Percentiles rank a stretch among this genome's conserved stretches.
These are phyloP conservation scores for Kondoa malvinella DNA, from an alignment of 768 basidiomycete species.

Conservation along the genomic window DNA sequence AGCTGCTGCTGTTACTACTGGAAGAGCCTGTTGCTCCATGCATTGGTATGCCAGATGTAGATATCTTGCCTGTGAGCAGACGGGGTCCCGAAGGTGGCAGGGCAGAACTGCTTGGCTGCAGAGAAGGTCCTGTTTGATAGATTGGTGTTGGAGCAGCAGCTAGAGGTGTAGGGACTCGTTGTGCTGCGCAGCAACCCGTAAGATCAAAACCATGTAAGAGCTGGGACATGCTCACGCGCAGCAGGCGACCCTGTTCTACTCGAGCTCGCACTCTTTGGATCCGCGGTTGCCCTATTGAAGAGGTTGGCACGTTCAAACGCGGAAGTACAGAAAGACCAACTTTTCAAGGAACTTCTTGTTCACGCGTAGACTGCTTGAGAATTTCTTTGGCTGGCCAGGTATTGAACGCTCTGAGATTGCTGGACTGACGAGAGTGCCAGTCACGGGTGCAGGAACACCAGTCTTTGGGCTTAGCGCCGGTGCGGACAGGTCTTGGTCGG, in stretches of 20 bases:
- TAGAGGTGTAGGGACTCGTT: neutral
- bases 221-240: neutral
- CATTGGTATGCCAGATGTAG: conserved; percentile 5
- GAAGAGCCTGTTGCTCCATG: conserved; percentile 8
- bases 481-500: too few relatives aligned
- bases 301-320: neutral
- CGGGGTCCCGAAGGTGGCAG: conserved; percentile 22
- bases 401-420: neutral
- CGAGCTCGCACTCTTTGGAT: neutral
- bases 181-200: neutral
- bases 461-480: too few relatives aligned
- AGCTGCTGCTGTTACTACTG: too few relatives aligned
- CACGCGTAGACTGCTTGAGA: conserved; percentile 75
- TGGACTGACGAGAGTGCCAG: neutral
- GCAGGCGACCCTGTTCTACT: neutral
- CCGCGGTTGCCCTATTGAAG: neutral
- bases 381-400: conserved; percentile 39
- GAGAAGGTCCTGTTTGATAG: conserved; percentile 1
- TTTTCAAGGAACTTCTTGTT: conserved; percentile 95
- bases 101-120: neutral
- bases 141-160: neutral
- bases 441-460: neutral
- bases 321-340: conserved; percentile 21
- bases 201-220: neutral
- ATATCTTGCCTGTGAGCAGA: conserved; percentile 26